Conservation (phyloP, 257 asterid species). For the Dorcoceras hygrometricum region DNA sequence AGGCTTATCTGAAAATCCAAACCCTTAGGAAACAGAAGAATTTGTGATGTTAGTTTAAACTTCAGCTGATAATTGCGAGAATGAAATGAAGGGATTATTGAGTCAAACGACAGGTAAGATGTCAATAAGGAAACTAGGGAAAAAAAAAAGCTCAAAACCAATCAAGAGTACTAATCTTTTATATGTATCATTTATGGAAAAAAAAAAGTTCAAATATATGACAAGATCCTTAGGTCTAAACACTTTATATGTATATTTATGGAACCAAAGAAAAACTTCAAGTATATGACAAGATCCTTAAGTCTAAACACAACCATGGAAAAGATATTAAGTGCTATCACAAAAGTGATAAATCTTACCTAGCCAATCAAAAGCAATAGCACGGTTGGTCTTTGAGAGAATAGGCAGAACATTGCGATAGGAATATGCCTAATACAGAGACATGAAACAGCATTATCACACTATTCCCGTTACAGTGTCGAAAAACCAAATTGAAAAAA, state of each 20-base stretch:
- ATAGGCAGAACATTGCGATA: conserved; percentile 84
- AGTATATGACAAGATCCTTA: not conserved
- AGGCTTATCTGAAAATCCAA: conserved; percentile 97
- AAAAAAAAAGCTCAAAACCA: not conserved
- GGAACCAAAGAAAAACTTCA: not conserved
- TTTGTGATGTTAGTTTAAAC: conserved; percentile 5
- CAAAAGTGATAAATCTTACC: conserved; percentile 42
- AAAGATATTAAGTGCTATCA: not conserved
- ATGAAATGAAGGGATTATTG: not conserved
- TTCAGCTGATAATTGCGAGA: not conserved
- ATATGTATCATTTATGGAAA: not conserved
- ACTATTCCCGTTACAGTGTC: not conserved
- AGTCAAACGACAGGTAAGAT: not conserved
- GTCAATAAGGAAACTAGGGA: not conserved
- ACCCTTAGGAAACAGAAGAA: conserved; percentile 51
- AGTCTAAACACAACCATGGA: no score
- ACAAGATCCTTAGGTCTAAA: not conserved
- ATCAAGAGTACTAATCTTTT: not conserved
- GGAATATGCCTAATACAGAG: conserved; percentile 70
- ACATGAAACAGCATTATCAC: conserved; percentile 13
- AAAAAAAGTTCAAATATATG: no score
- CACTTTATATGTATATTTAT: not conserved
- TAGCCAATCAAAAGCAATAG: conserved; percentile 84
- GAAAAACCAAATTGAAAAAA: not conserved
- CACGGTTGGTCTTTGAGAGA: conserved; percentile 70